Percentiles rank a stretch among this genome's conserved stretches.
Conservation (phyloP, 2,329 filamentous ascomycete genomes). For the Claviceps humidiphila region DNA sequence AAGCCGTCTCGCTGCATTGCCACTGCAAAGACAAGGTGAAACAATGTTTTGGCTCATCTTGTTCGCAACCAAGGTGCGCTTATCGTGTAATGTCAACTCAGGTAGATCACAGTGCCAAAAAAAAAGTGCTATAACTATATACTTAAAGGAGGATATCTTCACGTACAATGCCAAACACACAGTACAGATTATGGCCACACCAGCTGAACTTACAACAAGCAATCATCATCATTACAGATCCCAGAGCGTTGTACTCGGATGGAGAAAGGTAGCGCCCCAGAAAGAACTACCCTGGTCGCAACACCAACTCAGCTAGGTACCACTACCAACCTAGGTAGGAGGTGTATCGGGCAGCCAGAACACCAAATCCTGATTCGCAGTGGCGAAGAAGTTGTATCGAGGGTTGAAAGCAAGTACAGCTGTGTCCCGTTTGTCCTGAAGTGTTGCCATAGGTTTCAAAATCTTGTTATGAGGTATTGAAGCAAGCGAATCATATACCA, state of each 20-base stretch:
- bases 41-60: too few species aligned
- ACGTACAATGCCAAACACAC: too few species aligned
- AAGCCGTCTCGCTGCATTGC: too few species aligned
- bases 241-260: neutral
- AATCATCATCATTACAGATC: neutral
- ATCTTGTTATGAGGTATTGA: slow-evolving; percentile 41
- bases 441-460: slow-evolving; percentile 48
- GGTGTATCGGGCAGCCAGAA: slow-evolving; percentile 63
- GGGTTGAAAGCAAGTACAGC: slow-evolving; percentile 81
- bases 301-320: neutral
- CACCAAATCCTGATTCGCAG: slow-evolving; percentile 70
- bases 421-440: slow-evolving; percentile 54
- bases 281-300: neutral
- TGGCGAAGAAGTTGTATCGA: slow-evolving; percentile 81
- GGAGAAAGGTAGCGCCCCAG: neutral
- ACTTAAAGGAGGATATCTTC: too few species aligned
- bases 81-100: too few species aligned
- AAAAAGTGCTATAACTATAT: neutral
- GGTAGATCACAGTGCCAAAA: too few species aligned
- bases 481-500: slow-evolving; percentile 73
- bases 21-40: too few species aligned
- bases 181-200: too few species aligned
- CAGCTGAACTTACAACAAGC: neutral
- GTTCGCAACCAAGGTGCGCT: too few species aligned
- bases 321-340: slow-evolving; percentile 16